Base-by-base conservation (phyloP, 441 rosid species). In the Aquilaria agallochum region DNA sequence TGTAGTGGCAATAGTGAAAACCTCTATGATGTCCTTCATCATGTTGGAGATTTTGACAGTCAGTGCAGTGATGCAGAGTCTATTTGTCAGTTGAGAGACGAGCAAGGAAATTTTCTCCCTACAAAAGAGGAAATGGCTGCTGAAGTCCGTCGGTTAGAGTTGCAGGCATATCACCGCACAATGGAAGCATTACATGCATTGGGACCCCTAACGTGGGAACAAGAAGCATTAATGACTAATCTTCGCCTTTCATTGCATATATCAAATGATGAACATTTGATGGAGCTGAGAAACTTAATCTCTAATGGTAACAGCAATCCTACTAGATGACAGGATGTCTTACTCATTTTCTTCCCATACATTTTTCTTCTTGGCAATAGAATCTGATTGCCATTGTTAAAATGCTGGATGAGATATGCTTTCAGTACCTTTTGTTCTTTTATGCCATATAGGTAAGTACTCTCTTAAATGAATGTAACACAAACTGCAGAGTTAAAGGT, bases 191-290 rank as follows among this genome's bases (percentile, higher is more conserved):
- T 86, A 73, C 80, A 83, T 68, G 92, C 92, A 9, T 81, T 83
- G 0, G 88, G 92, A 62, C 81, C 87, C 4, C 66, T 86, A 60
- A 83, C 80, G 46, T 86, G 92, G 92, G 92, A 86, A 66, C 81
- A 83, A 72, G 92, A 86, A 74, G 70, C 75, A 5, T 68, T 84
- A 76, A 78, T 85, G 63, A 85, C 88, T 44, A 78, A 85, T 72
- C 91, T 85, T 69, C 88, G 91, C 30, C 78, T 77, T 51, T 80
- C 79, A 46, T 74, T 85, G 60, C 78, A 85, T 74, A 85, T 85
- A 59, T 72, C 91, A 11, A 85, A 83, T 60, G 92, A 85, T 53
- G 92, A 85, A 67, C 88, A 86, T 72, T 81, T 83, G 74, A 59
- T 48, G 80, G 82, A 86, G 78, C 67, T 86, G 74, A 77, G 74